These are phyloP conservation scores for Penicillium sp. DNA, from an alignment of 2,329 filamentous ascomycete genomes.

Conservation along the genomic window DNA sequence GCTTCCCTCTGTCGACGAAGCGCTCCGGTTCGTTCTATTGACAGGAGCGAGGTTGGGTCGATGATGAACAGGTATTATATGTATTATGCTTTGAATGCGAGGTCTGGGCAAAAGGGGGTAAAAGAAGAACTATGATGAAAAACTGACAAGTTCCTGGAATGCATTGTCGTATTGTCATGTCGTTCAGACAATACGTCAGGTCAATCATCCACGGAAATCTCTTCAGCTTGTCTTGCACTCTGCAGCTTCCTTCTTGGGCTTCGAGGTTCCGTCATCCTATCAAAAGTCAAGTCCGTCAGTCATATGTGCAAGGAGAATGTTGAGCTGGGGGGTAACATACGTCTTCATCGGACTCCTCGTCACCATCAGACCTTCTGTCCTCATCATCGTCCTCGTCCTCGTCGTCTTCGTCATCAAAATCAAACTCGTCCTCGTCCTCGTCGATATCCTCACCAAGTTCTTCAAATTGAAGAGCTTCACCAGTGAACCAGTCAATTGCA, in stretches of 20 bases:
- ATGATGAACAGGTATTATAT: conserved; percentile 13
- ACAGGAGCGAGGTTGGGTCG: conserved; percentile 5
- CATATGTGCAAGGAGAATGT: conserved; percentile 3
- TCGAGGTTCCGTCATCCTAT: conserved; percentile 83
- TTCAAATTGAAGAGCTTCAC: conserved; percentile 94
- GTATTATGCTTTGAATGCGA: conserved; percentile 14
- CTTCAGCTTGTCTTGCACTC: conserved; percentile 93
- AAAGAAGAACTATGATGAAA: conserved; percentile 7
- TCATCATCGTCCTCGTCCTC: conserved; percentile 84
- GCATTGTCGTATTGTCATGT: not conserved
- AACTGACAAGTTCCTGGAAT: not conserved
- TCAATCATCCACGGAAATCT: not conserved
- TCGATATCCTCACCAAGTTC: conserved; percentile 84
- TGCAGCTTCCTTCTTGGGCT: conserved; percentile 89
- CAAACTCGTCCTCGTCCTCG: conserved; percentile 78
- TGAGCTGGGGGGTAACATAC: conserved; percentile 27
- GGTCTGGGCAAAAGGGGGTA: not conserved
- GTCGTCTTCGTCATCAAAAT: conserved; percentile 89
- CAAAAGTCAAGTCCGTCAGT: conserved; percentile 19
- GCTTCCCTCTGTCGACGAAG: conserved; percentile 7
- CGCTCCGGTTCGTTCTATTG: conserved; percentile 10
- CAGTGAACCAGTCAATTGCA: conserved; percentile 99
- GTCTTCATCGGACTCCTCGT: conserved; percentile 62
- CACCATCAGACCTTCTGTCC: conserved; percentile 63
- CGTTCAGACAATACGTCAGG: not conserved